Percentiles rank a stretch among this genome's conserved stretches.
Conservation (phyloP, 495 filamentous ascomycete species). For the Tuber umbilicatum region DNA sequence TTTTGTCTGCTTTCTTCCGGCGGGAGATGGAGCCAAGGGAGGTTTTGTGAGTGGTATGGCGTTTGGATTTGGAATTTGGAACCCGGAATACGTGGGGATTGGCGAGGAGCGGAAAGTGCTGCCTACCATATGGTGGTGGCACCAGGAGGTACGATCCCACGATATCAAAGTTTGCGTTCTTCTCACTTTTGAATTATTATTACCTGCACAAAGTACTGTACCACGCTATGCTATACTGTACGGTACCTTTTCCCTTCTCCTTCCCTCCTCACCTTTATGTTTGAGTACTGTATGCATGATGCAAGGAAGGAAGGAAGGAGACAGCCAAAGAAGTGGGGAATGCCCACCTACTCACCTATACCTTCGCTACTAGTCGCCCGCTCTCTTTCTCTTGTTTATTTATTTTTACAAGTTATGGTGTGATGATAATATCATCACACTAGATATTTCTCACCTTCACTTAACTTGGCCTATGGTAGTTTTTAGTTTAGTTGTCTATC, state of each 20-base stretch:
- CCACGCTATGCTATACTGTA: background rate
- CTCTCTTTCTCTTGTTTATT: background rate
- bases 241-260: background rate
- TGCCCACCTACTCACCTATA: background rate
- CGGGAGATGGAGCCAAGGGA: background rate
- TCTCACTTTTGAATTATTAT: background rate
- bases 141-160: background rate
- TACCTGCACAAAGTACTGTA: background rate
- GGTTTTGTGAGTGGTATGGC: background rate
- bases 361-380: conserved; percentile 7
- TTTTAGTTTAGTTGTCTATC: background rate
- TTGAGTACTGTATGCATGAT: background rate
- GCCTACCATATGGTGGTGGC: background rate
- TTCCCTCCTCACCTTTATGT: background rate
- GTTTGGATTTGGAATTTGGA: conserved; percentile 1
- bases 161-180: background rate
- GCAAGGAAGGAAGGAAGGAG: background rate
- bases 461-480: background rate
- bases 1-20: background rate
- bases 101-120: background rate
- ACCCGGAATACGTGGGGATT: background rate
- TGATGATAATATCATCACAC: background rate
- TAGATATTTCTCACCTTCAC: background rate
- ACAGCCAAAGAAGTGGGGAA: too few relatives aligned
- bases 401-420: background rate